Percentiles rank a stretch among this genome's conserved stretches.
These are phyloP conservation scores for Arabidopsis hybrid DNA, from an alignment of 441 rosid species.

Conservation along the genomic window DNA sequence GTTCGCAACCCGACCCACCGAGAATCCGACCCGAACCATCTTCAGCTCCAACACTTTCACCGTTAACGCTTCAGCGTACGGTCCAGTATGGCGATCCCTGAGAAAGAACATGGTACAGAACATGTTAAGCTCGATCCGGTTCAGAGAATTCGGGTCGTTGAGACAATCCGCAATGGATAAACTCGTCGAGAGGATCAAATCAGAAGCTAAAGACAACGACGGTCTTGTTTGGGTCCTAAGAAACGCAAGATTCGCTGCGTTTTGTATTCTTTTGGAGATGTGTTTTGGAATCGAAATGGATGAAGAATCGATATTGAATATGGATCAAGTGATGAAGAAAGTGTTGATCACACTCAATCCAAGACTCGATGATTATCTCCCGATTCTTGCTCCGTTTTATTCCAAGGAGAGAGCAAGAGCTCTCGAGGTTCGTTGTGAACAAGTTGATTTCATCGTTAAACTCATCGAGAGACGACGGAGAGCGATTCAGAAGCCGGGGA, in stretches of 20 bases:
- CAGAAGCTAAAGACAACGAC: constrained; percentile 55
- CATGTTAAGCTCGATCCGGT: constrained; percentile 73
- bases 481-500: constrained; percentile 57
- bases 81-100: constrained; percentile 86
- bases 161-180: constrained; percentile 74
- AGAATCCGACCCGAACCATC: constrained; percentile 76
- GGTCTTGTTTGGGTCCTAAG: constrained; percentile 76
- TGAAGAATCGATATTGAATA: constrained; percentile 61
- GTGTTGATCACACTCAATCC: constrained; percentile 71
- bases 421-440: constrained; percentile 65
- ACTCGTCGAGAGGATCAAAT: constrained; percentile 54
- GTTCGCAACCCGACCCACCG: constrained; percentile 75
- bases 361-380: constrained; percentile 86
- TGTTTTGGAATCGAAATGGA: constrained; percentile 89
- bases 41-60: constrained; percentile 92
- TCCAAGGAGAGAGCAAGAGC: constrained; percentile 69
- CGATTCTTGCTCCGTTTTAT: constrained; percentile 78
- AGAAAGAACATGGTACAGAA: constrained; percentile 93
- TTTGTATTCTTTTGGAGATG: constrained; percentile 73
- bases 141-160: constrained; percentile 63
- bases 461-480: constrained; percentile 67
- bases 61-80: constrained; percentile 82
- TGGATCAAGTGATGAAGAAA: constrained; percentile 74
- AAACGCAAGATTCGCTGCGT: constrained; percentile 81
- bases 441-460: constrained; percentile 58